Base-by-base conservation (phyloP, 2,329 filamentous ascomycete species). In the Sporothrix pseudoabietina region DNA sequence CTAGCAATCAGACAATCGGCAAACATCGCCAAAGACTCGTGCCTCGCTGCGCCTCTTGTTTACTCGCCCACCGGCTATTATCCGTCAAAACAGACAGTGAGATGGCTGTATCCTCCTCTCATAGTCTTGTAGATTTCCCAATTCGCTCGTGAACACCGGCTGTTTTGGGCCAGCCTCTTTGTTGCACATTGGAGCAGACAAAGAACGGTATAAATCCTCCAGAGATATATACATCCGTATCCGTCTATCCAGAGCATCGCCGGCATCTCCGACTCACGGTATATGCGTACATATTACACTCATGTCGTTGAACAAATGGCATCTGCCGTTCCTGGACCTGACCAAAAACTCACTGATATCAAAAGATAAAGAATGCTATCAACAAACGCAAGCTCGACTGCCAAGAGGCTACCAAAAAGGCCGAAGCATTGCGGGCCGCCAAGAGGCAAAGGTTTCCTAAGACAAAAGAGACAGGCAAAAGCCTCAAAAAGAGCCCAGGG, bases 101-200 rank as follows among this genome's bases (percentile, higher is more conserved):
- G 59, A 65, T 65, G 59, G 19, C 8, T 12, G 35, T 3, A 26
- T 65, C 59, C 35, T 65, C n/a, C 35, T 44, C 26, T 41, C 35
- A 49, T 49, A 19, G 19, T 14, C 44, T 35, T 22, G 39, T 16
- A 44, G 35, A 26, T 44, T 41, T 16, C 35, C 59, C 59, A 65
- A 65, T 65, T 44, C 35, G 59, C 59, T 44, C 59, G 9, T 39
- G n/a, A 41, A 44, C n/a, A 4, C 35, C 59, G 59, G 59, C 59
- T 65, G 59, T 65, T 44, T 65, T 65, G 59, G 4, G 35, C 35
- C 59, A 65, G 59, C 35, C 59, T 26, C 59, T 44, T 65, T 65
- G 35, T 65, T 65, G 10, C n/a, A 26, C 59, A 65, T 65, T 26
- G 19, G 35, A 16, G 55, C 30, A 65, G n/a, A 65, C 59, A 65